Evolutionary conservation across 1,139 yeast genomes (phyloP).

Genomic region (Taiozyma sp.): DNA sequence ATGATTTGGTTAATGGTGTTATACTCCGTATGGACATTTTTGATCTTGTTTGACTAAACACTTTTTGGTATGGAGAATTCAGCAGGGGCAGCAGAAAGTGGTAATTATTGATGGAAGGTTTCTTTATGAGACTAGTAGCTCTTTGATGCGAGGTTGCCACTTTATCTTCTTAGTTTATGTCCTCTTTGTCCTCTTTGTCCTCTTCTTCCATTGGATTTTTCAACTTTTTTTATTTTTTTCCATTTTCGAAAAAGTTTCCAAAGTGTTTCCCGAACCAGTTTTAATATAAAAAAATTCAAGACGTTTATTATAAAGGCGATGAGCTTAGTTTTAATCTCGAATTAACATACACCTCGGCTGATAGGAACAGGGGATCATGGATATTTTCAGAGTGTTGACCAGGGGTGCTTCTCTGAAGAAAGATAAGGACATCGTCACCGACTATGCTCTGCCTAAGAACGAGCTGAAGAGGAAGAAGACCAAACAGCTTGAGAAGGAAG

Average conservation of each 20-base stretch:
- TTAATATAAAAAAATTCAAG: background rate
- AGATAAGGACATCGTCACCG: slow-evolving; percentile 38
- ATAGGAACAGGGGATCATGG: slow-evolving; percentile 47
- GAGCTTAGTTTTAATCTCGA: background rate
- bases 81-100: too few species aligned
- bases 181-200: background rate
- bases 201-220: too few species aligned
- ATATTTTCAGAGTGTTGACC: slow-evolving; percentile 77
- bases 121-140: too few species aligned
- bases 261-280: background rate
- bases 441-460: slow-evolving; percentile 37
- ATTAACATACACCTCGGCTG: background rate
- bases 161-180: background rate
- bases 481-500: slow-evolving; percentile 37
- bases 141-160: too few species aligned
- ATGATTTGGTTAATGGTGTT: background rate
- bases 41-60: background rate
- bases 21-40: background rate
- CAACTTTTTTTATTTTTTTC: background rate
- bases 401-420: slow-evolving; percentile 81
- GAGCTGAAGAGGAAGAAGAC: slow-evolving; percentile 28
- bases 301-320: background rate
- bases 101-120: too few species aligned
- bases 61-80: background rate
- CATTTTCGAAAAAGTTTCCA: background rate